Conservation (phyloP, 2,329 filamentous ascomycete genomes). For the Rosellinia necatrix region DNA sequence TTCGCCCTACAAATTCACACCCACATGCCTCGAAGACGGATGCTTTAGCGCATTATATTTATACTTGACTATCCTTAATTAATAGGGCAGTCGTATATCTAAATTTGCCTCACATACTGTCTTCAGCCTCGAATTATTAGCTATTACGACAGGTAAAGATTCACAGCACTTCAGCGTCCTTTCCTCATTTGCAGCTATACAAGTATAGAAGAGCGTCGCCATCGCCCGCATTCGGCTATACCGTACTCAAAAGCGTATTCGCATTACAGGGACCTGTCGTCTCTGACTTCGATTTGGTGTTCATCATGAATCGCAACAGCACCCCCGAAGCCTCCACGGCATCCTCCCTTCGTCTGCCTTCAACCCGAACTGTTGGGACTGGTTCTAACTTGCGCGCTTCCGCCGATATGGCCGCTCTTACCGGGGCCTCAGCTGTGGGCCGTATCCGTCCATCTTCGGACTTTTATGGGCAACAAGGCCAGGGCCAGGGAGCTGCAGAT, state of each 20-base stretch:
- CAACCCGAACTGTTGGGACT: slow-evolving; percentile 75
- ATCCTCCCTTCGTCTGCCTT: slow-evolving; percentile 80
- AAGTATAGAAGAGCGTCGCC: too few relatives aligned
- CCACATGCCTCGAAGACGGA: slow-evolving; percentile 7
- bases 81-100: background rate
- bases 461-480: slow-evolving; percentile 81
- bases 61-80: background rate
- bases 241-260: too few relatives aligned
- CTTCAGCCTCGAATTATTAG: too few relatives aligned
- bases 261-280: background rate
- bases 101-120: background rate
- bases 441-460: slow-evolving; percentile 94
- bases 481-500: slow-evolving; percentile 70
- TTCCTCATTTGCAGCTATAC: too few relatives aligned
- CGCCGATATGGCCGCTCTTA: slow-evolving; percentile 89
- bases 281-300: slow-evolving; percentile 4
- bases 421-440: slow-evolving; percentile 67
- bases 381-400: slow-evolving; percentile 90
- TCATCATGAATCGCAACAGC: slow-evolving; percentile 81
- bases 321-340: slow-evolving; percentile 88
- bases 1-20: background rate
- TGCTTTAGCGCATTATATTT: slow-evolving; percentile 6
- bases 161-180: too few relatives aligned
- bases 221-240: background rate
- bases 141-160: too few relatives aligned